Evolutionary conservation across 441 rosid species (phyloP).

Genomic region (Capsella rubella): DNA sequence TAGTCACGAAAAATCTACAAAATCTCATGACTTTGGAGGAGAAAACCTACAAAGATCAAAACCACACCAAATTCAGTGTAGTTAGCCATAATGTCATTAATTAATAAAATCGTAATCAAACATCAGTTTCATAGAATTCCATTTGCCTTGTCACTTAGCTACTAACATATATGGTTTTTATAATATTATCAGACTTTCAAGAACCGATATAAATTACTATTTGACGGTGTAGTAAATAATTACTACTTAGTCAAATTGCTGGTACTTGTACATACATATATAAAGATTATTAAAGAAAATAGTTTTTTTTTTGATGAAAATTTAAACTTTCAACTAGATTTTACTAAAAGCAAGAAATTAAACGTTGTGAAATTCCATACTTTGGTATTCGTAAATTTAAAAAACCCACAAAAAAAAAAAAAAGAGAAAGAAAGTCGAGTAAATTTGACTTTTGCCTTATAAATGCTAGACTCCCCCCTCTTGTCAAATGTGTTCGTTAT

Average conservation of each 20-base stretch:
- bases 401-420: slow-evolving; percentile 48
- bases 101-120: slow-evolving; percentile 10
- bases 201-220: slow-evolving; percentile 33
- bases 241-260: slow-evolving; percentile 13
- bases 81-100: not conserved
- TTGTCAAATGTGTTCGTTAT: slow-evolving; percentile 6
- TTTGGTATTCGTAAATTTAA: slow-evolving; percentile 49
- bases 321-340: slow-evolving; percentile 16
- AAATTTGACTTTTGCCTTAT: slow-evolving; percentile 56
- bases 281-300: slow-evolving; percentile 20
- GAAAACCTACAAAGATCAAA: too few relatives aligned
- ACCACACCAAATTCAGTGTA: too few relatives aligned
- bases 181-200: slow-evolving; percentile 5
- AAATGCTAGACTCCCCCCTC: slow-evolving; percentile 38
- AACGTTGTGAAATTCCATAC: slow-evolving; percentile 54
- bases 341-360: slow-evolving; percentile 57
- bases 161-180: not conserved
- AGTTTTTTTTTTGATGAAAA: not conserved
- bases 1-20: too few relatives aligned
- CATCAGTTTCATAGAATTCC: slow-evolving; percentile 38
- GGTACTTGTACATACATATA: slow-evolving; percentile 31
- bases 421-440: slow-evolving; percentile 30
- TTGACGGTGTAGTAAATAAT: slow-evolving; percentile 38
- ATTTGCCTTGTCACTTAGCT: slow-evolving; percentile 35
- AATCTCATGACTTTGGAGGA: too few relatives aligned